These are phyloP conservation scores for Miamiensis avidus DNA, from an alignment of 169 alveolate genomes.

Conservation along the genomic window DNA sequence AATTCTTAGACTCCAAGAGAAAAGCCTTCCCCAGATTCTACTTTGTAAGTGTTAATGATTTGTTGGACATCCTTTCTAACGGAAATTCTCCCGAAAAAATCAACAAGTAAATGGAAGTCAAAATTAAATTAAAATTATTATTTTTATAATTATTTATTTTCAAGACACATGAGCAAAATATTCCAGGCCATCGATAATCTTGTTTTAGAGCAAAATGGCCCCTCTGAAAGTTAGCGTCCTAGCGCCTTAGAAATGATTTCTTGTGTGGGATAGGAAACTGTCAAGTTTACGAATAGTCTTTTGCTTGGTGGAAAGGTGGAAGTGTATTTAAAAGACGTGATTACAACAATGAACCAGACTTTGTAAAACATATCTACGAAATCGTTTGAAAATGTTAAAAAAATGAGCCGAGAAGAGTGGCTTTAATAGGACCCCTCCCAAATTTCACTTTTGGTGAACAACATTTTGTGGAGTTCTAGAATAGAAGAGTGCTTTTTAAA, in stretches of 20 bases:
- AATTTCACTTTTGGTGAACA: constrained; percentile 89
- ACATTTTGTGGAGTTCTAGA: constrained; percentile 83
- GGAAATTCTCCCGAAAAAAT: constrained; percentile 96
- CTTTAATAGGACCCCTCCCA: constrained; percentile 86
- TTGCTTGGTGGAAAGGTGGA: constrained; percentile 93
- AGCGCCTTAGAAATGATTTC: constrained; percentile 87
- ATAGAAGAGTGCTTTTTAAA: constrained; percentile 84
- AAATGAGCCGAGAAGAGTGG: constrained; percentile 84
- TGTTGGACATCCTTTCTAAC: constrained; percentile 94
- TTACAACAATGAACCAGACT: constrained; percentile 84
- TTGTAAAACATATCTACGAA: constrained; percentile 73
- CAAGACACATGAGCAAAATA: constrained; percentile 95
- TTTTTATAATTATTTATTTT: constrained; percentile 12
- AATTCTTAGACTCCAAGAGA: constrained; percentile 95
- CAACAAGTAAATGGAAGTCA: constrained; percentile 30
- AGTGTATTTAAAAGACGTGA: constrained; percentile 89
- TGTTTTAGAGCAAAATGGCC: constrained; percentile 82
- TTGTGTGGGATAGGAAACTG: constrained; percentile 92
- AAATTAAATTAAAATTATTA: no score
- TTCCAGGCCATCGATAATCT: constrained; percentile 91
- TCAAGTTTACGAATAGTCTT: constrained; percentile 85
- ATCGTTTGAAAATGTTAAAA: constrained; percentile 66
- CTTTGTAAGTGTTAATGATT: constrained; percentile 95
- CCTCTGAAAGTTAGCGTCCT: constrained; percentile 82
- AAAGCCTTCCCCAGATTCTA: constrained; percentile 97